These are phyloP conservation scores for Fusarium torreyae DNA, from an alignment of 2,329 filamentous ascomycete species.

Conservation along the genomic window DNA sequence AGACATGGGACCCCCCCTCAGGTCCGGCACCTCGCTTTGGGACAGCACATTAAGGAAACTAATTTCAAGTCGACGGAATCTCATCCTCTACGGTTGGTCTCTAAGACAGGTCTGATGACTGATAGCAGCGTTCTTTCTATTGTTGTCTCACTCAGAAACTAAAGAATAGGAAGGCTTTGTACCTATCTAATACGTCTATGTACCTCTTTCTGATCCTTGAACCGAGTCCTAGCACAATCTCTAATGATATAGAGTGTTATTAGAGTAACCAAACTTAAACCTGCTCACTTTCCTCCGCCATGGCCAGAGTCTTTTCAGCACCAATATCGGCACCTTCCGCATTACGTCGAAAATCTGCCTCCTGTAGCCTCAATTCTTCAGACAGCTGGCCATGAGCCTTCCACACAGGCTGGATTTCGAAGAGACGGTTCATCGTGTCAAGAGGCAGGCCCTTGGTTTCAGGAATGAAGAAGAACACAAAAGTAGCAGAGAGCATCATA, in stretches of 20 bases:
- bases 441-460: slow-evolving; percentile 77
- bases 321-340: slow-evolving; percentile 44
- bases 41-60: too few relatives aligned
- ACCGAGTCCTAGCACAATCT: too few relatives aligned
- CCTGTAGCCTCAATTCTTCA: slow-evolving; percentile 57
- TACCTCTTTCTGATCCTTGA: too few relatives aligned
- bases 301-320: slow-evolving; percentile 46
- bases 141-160: too few relatives aligned
- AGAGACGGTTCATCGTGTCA: slow-evolving; percentile 75
- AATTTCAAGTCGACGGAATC: too few relatives aligned
- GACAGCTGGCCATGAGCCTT: slow-evolving; percentile 62
- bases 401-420: slow-evolving; percentile 63
- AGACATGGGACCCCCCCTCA: too few relatives aligned
- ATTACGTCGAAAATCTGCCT: slow-evolving; percentile 54
- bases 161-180: too few relatives aligned
- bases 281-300: neutral
- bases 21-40: too few relatives aligned
- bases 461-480: slow-evolving; percentile 75
- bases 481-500: slow-evolving; percentile 70
- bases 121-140: too few relatives aligned
- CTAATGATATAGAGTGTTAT: neutral
- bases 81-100: too few relatives aligned
- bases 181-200: too few relatives aligned
- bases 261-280: neutral
- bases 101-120: too few relatives aligned